A percentile compares a stretch with the other conserved stretches of the same genome.
phyloP scores from a whole-genome alignment of 352 stramenopile genomes.

The Discostella stelligera region DNA sequence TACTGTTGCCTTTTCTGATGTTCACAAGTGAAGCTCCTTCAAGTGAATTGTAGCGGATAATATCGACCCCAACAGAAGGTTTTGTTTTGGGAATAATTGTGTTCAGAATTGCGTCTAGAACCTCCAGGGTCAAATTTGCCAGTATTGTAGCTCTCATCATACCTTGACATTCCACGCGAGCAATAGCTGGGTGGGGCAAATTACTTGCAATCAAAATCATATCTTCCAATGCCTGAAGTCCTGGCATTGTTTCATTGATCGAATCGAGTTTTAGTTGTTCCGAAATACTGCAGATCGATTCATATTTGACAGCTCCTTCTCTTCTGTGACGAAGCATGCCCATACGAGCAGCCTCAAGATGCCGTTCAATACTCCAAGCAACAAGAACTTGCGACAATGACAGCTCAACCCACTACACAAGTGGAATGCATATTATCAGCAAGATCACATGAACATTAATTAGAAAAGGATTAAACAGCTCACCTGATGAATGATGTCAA shows the following conservation, averaged over 20 bases:
- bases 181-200: conserved; percentile 70
- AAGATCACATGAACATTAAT: neutral
- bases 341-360: conserved; percentile 45
- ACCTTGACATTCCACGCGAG: conserved; percentile 31
- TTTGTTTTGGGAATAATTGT: conserved; percentile 40
- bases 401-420: conserved; percentile 53
- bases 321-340: conserved; percentile 22
- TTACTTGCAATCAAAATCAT: conserved; percentile 53
- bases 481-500: conserved; percentile 67
- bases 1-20: conserved; percentile 29
- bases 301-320: conserved; percentile 19
- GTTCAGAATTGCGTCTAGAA: conserved; percentile 56
- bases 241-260: conserved; percentile 52
- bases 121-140: conserved; percentile 62
- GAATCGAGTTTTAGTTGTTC: conserved; percentile 27
- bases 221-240: conserved; percentile 45
- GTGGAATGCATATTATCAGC: neutral
- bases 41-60: conserved; percentile 35
- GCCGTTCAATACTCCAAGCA: conserved; percentile 64
- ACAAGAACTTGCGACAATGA: conserved; percentile 73
- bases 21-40: conserved; percentile 35
- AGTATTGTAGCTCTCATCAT: conserved; percentile 57
- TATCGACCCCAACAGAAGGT: conserved; percentile 28
- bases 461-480: neutral
- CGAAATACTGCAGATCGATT: conserved; percentile 3